A percentile compares a stretch with the other conserved stretches of the same genome.
These are phyloP conservation scores for Vaccinium vitisidaea DNA, from an alignment of 148 eudicot species.

Conservation along the genomic window DNA sequence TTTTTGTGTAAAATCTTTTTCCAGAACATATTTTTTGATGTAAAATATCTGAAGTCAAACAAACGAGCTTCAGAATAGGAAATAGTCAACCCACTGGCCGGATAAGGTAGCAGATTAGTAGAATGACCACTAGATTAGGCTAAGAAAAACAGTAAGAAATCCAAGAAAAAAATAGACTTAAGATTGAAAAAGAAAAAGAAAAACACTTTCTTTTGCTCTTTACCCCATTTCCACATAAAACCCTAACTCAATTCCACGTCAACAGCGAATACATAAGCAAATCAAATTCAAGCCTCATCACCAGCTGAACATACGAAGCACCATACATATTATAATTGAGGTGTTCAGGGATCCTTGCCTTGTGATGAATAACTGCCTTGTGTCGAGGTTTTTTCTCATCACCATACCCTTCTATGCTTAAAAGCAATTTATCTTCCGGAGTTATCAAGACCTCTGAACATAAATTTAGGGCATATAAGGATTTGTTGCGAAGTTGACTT, in stretches of 20 bases:
- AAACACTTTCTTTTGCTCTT: not conserved
- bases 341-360: conserved; percentile 45
- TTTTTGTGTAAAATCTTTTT: not conserved
- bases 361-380: conserved; percentile 79
- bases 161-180: not conserved
- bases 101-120: not conserved
- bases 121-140: not conserved
- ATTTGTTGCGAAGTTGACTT: conserved; percentile 53
- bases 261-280: not conserved
- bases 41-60: not conserved
- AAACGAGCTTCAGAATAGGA: not conserved
- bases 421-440: conserved; percentile 49
- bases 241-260: not conserved
- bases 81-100: not conserved
- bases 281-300: not conserved
- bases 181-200: not conserved
- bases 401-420: conserved; percentile 58
- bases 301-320: not conserved
- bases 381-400: conserved; percentile 49
- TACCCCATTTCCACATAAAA: not conserved
- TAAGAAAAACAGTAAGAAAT: not conserved
- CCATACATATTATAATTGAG: not conserved
- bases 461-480: conserved; percentile 65
- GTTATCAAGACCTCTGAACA: conserved; percentile 67
- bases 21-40: not conserved